Conservation (phyloP, 2,329 filamentous ascomycete species). For the Xylaria sp. region DNA sequence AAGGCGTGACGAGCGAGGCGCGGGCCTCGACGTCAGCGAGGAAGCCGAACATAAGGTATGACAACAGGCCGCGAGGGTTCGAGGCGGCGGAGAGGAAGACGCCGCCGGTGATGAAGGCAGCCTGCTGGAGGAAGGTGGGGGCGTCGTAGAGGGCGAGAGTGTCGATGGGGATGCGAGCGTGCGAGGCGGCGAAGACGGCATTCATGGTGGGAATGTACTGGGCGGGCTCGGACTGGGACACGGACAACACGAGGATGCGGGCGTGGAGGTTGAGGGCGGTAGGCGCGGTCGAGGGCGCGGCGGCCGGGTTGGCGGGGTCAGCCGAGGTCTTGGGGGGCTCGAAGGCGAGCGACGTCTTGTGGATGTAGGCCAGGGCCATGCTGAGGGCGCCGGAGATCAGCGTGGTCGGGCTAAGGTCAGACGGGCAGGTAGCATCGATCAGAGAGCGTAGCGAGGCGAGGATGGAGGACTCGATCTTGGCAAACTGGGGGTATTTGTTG, state of each 20-base stretch:
- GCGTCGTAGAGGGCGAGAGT: slow-evolving; percentile 84
- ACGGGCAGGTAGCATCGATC: slow-evolving; percentile 68
- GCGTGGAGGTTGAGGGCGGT: slow-evolving; percentile 64
- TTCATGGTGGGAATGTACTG: slow-evolving; percentile 99
- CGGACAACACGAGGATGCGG: slow-evolving; percentile 87
- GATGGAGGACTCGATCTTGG: slow-evolving; percentile 82
- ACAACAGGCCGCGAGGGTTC: slow-evolving; percentile 74
- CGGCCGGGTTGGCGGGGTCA: slow-evolving; percentile 43
- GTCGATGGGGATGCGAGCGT: slow-evolving; percentile 87
- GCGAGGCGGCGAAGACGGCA: slow-evolving; percentile 91
- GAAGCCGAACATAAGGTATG: slow-evolving; percentile 95
- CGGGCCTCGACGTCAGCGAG: slow-evolving; percentile 67
- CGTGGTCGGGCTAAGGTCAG: slow-evolving; percentile 73
- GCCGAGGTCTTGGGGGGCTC: slow-evolving; percentile 58
- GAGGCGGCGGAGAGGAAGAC: slow-evolving; percentile 57
- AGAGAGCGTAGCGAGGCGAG: slow-evolving; percentile 75
- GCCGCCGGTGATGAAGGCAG: slow-evolving; percentile 67
- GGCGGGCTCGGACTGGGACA: slow-evolving; percentile 81
- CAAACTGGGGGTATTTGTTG: slow-evolving; percentile 95
- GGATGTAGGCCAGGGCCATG: slow-evolving; percentile 86
- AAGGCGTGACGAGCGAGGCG: slow-evolving; percentile 74
- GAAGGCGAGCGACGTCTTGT: slow-evolving; percentile 75
- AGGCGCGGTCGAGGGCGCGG: slow-evolving; percentile 39
- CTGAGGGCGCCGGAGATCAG: slow-evolving; percentile 91
- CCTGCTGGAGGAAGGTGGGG: slow-evolving; percentile 93